Evolutionary conservation across 305 asterid species (phyloP), one percentile per base, ranked within the genome.

Genomic region (Coffea humblotiana): DNA sequence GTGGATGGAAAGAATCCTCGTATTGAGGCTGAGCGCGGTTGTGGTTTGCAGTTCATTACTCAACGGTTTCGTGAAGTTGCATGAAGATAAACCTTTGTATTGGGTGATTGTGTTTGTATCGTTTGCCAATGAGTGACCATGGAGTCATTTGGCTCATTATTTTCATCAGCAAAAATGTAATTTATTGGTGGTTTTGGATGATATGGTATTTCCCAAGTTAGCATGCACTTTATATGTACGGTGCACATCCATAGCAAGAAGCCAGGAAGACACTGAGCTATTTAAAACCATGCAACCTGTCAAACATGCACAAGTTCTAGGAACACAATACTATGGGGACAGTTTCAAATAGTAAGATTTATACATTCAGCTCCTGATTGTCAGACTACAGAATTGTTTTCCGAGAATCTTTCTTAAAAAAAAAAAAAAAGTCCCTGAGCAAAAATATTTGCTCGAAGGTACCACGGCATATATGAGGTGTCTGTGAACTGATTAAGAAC

Each of bases 1-100:
- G 90, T 12, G 89, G 89, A 75, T 87, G 89, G 88, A 89, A 82
- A 70, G 83, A 89, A 60, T 87, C 91, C 83, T 60, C 86, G 14
- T 76, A 77, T 65, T 86, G 85, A 85, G 65, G 64, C 61, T 64
- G 75, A 69, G 29, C 3, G 9, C 4, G 32, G 25, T 1, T 23
- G 2, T 2, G 35, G 43, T 10, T 10, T 2, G 32, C 2, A 32
- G 32, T 32, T 32, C 32, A 32, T 32, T 32, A 32, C 32, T 1
- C 32, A 32, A 32, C 32, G 43, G 74, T 45, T 27, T 43, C 25
- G 23, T 70, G 32, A 40, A n/a, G 54, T 52, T 11, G 51, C 40
- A 32, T 43, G 18, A 21, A 58, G 8, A 37, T 51, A 16, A 58
- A 75, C 21, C 43, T 40, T 40, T 40, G 43, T 40, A 40, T 40